Evolutionary conservation across 495 filamentous ascomycete genomes (phyloP).

Genomic region (Cudoniella acicularis): DNA sequence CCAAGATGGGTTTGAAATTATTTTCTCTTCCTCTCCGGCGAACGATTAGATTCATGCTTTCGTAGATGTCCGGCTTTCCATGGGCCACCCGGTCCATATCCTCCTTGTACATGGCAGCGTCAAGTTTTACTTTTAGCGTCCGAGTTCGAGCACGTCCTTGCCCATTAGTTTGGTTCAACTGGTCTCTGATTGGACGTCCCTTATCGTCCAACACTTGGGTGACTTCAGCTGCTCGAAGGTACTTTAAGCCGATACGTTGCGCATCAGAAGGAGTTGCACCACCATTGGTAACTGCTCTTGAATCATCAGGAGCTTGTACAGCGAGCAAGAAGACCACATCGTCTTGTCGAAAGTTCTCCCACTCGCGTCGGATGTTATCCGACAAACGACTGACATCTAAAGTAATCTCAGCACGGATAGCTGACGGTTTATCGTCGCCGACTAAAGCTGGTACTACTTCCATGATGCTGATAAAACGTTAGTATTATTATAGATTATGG

Average conservation of each 20-base stretch:
- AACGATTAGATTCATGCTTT: slow-evolving; percentile 80
- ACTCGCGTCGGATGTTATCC: slow-evolving; percentile 74
- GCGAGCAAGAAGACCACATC: slow-evolving; percentile 88
- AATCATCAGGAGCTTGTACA: slow-evolving; percentile 52
- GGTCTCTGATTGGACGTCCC: slow-evolving; percentile 69
- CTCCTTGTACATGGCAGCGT: slow-evolving; percentile 71
- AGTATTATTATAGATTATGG: slow-evolving; percentile 11
- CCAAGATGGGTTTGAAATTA: slow-evolving; percentile 92
- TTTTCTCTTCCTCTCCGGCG: slow-evolving; percentile 87
- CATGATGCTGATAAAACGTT: slow-evolving; percentile 51
- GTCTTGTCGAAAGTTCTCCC: slow-evolving; percentile 84
- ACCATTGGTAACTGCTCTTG: slow-evolving; percentile 52
- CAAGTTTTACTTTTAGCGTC: slow-evolving; percentile 76
- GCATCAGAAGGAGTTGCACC: slow-evolving; percentile 44
- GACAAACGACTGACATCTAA: slow-evolving; percentile 78
- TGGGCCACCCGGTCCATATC: slow-evolving; percentile 63
- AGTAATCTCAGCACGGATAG: slow-evolving; percentile 82
- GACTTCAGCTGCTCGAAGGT: slow-evolving; percentile 80
- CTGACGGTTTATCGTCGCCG: slow-evolving; percentile 78
- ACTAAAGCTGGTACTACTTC: slow-evolving; percentile 83
- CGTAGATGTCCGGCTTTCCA: slow-evolving; percentile 75
- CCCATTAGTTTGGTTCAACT: slow-evolving; percentile 46
- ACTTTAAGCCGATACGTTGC: slow-evolving; percentile 60
- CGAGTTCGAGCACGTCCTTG: slow-evolving; percentile 49
- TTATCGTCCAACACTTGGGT: slow-evolving; percentile 87